Conservation (phyloP, 352 stramenopile species). For the Globisporangium spinosum region DNA sequence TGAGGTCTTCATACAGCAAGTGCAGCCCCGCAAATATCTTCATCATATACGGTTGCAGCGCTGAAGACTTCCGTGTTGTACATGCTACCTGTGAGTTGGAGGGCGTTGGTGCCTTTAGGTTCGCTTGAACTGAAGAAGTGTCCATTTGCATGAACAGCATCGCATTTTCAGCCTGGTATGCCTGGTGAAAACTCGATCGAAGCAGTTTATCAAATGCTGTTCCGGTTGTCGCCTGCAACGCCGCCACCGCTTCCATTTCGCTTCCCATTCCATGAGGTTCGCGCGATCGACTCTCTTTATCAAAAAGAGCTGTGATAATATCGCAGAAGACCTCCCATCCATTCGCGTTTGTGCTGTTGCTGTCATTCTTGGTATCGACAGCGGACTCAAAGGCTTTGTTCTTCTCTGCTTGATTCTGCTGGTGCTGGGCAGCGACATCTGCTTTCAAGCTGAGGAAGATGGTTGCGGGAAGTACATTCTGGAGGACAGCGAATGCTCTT, state of each 20-base stretch:
- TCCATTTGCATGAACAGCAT: conserved; percentile 39
- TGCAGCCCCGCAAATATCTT: conserved; percentile 54
- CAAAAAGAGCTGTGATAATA: not conserved
- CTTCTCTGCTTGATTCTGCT: not conserved
- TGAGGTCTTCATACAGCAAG: conserved; percentile 67
- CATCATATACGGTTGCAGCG: not conserved
- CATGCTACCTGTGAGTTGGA: not conserved
- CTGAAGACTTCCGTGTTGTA: not conserved
- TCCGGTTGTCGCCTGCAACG: conserved; percentile 7
- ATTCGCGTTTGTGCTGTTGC: not conserved
- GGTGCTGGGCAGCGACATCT: conserved; percentile 8
- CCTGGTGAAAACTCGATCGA: conserved; percentile 36
- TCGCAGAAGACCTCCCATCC: conserved; percentile 19
- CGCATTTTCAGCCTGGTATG: conserved; percentile 41
- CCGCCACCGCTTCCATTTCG: not conserved
- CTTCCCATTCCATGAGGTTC: not conserved
- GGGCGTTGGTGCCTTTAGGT: not conserved
- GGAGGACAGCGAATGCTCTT: conserved; percentile 32
- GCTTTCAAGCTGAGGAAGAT: conserved; percentile 12
- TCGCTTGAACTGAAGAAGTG: conserved; percentile 12
- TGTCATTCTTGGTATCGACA: not conserved
- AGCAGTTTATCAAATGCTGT: conserved; percentile 41
- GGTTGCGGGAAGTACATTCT: conserved; percentile 23
- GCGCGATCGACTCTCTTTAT: not conserved
- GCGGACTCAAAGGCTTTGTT: not conserved